Conservation (phyloP, 164 flowering plant species). For the Umbellularia californica region DNA sequence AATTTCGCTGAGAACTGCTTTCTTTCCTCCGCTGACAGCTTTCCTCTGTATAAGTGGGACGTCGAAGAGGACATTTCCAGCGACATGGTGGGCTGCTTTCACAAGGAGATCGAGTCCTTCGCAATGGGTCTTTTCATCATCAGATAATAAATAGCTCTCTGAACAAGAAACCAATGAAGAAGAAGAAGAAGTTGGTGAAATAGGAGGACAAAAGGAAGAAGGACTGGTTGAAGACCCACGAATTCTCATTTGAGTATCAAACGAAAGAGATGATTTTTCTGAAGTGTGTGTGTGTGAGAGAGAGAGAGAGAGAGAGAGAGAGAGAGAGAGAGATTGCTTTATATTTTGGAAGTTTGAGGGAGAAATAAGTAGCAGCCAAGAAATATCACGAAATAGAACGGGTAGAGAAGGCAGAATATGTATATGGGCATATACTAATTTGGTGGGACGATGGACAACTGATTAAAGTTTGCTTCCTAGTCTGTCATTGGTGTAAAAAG, state of each 20-base stretch:
- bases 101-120: not conserved
- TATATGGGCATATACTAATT: no score
- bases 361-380: no score
- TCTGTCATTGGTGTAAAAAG: no score
- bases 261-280: not conserved
- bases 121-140: not conserved
- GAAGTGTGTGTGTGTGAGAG: not conserved
- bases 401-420: no score
- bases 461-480: no score
- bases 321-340: not conserved
- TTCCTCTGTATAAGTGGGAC: constrained; percentile 43
- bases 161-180: not conserved
- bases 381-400: not conserved
- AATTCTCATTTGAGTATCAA: not conserved
- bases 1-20: constrained; percentile 12
- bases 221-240: not conserved
- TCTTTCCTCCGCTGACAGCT: constrained; percentile 35
- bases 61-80: constrained; percentile 19
- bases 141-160: not conserved
- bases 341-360: no score
- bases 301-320: not conserved
- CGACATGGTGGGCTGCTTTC: not conserved
- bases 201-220: not conserved
- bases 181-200: no score
- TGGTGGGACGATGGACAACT: no score